Evolutionary conservation across 805 yeast genomes (phyloP), one percentile per base, ranked within the genome.

Genomic region (Schwanniomyces yamadae): DNA sequence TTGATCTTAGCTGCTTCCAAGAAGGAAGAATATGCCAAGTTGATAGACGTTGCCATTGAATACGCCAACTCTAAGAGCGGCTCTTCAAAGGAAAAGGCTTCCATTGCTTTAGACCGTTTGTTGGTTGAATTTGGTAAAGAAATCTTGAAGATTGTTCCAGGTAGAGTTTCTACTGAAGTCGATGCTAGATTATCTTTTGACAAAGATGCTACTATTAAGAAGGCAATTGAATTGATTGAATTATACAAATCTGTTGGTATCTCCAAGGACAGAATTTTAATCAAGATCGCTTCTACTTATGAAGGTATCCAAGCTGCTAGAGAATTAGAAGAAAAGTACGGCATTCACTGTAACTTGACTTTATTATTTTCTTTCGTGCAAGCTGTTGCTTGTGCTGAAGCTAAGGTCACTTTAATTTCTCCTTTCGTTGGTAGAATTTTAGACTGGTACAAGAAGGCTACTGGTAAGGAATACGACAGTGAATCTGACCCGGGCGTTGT

Each of bases 301-400:
- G 99, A 93, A 74, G 99, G 99, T 77, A 93, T 93, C 66, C 96
- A 87, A 70, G 99, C 99, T 53, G 99, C 99, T 40, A 80, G 82
- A 65, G 95, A 86, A 66, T 78, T 93, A 64, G 99, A 93, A 77
- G 67, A 82, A 49, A 80, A 93, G 69, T 76, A 93, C 75, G 89
- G 80, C 34, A 79, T 93, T 55, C 98, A 93, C 82, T 78, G 84
- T 73, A 93, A 93, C 80, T 78, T 93, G 76, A 93, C 99, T 40
- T 73, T 93, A 54, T 77, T 93, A 59, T 93, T 93, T 82, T 86
- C 96, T 25, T 87, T 88, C 60, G 86, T 80, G 39, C 99, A 93
- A 75, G 99, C 99, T 49, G 96, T 93, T 60, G 97, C 99, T 40
- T 84, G 91, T 73, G 99, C 99, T 50, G 99, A 93, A 75, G 99